Conservation (phyloP, 202 grass and related monocot genomes). For the Musa balbisiana region DNA sequence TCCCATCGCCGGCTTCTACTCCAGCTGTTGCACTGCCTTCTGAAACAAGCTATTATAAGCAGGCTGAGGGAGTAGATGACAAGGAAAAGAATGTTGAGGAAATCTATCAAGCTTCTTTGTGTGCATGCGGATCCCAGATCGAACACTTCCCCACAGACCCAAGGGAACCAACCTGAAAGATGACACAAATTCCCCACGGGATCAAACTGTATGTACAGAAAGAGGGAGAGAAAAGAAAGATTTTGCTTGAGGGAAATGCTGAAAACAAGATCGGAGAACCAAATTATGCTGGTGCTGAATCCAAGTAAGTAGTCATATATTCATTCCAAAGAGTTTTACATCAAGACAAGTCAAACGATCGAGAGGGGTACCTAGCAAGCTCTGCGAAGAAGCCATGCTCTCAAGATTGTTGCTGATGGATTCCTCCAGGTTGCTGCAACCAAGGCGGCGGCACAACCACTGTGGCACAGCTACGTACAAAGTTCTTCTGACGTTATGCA, state of each 20-base stretch:
- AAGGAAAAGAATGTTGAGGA: conserved; percentile 42
- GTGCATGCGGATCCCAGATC: conserved; percentile 44
- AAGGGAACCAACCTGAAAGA: conserved; percentile 39
- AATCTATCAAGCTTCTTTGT: conserved; percentile 58
- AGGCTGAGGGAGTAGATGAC: conserved; percentile 29
- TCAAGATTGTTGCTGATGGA: neutral
- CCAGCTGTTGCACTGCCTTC: conserved; percentile 12
- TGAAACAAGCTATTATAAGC: conserved; percentile 15
- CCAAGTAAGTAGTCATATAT: neutral
- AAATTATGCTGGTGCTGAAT: neutral
- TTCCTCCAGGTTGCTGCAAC: too few relatives aligned
- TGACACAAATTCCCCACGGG: neutral
- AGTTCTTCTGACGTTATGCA: too few relatives aligned
- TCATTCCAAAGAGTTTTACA: neutral
- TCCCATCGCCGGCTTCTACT: conserved; percentile 17
- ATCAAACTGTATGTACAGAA: neutral
- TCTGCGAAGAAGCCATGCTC: neutral
- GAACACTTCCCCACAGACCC: conserved; percentile 32
- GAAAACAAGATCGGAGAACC: neutral
- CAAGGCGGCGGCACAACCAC: too few relatives aligned
- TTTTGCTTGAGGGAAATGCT: too few relatives aligned
- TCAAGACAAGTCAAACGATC: neutral
- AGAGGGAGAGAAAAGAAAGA: neutral
- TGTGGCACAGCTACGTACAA: too few relatives aligned
- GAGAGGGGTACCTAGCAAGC: neutral